Evolutionary conservation across 371 early-diverging fungal species (phyloP).

Genomic region (Mortierella sp.): DNA sequence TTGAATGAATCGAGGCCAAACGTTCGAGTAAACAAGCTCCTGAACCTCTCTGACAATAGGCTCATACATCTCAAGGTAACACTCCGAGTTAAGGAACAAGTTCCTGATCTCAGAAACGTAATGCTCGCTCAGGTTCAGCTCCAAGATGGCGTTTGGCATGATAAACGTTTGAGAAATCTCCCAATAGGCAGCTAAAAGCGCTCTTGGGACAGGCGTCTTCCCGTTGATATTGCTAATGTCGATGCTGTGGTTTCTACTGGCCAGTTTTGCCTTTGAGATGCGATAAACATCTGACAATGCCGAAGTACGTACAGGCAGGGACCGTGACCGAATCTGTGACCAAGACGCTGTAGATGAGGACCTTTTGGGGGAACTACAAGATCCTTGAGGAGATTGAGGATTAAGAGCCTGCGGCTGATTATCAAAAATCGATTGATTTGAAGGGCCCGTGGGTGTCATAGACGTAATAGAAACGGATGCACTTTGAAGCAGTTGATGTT

Average conservation of each 20-base stretch:
- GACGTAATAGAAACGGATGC: not conserved
- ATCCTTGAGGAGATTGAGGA: not conserved
- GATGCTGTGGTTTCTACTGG: not conserved
- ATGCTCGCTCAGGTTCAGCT: constrained; percentile 29
- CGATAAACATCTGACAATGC: not conserved
- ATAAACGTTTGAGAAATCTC: constrained; percentile 44
- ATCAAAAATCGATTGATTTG: not conserved
- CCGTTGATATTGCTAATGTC: not conserved
- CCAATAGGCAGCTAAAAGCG: constrained; percentile 41
- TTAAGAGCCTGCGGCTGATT: not conserved
- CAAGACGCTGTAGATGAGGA: not conserved
- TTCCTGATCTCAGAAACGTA: constrained; percentile 19
- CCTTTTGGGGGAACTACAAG: not conserved
- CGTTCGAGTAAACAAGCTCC: constrained; percentile 48
- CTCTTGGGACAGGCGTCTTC: constrained; percentile 31
- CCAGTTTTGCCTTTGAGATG: not conserved
- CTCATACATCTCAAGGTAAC: constrained; percentile 54
- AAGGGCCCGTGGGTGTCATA: not conserved
- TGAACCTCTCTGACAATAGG: constrained; percentile 39
- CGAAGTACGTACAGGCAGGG: not conserved
- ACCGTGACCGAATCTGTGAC: not conserved
- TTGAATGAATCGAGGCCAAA: constrained; percentile 49
- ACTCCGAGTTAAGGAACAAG: constrained; percentile 21
- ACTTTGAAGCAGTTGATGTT: constrained; percentile 5
- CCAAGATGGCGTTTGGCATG: constrained; percentile 30